Evolutionary conservation across 495 filamentous ascomycete species (phyloP).

Genomic region (Jackrogersella minutella): DNA sequence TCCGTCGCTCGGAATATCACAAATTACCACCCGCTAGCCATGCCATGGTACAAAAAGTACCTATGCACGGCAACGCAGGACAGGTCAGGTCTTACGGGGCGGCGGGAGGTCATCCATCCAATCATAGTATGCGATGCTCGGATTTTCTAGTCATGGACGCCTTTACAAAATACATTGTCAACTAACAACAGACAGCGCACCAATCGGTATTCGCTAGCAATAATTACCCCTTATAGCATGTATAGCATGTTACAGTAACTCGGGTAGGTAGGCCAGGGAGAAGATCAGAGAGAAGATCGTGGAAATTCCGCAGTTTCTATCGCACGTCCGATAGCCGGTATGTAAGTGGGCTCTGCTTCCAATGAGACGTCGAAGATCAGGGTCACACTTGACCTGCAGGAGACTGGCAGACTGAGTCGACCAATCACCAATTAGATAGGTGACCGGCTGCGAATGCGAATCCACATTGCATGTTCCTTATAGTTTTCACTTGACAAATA

Average conservation of each 20-base stretch:
- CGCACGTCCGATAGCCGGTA: conserved; percentile 34
- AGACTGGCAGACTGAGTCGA: not conserved
- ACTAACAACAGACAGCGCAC: conserved; percentile 13
- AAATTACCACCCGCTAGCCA: conserved; percentile 7
- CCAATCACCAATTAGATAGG: conserved; percentile 19
- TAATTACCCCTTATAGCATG: conserved; percentile 21
- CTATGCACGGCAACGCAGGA: conserved; percentile 24
- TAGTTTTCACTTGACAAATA: conserved; percentile 14
- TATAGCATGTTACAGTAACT: conserved; percentile 2
- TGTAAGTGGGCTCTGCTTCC: conserved; percentile 21
- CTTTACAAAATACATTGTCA: conserved; percentile 1
- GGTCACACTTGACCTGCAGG: conserved; percentile 33
- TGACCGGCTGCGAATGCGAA: not conserved
- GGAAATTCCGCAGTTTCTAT: conserved; percentile 32
- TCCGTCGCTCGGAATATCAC: conserved; percentile 14
- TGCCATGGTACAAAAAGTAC: not conserved
- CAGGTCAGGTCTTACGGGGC: conserved; percentile 16
- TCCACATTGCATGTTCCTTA: conserved; percentile 19
- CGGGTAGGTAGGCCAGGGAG: conserved; percentile 1
- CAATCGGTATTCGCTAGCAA: conserved; percentile 19
- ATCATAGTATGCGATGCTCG: conserved; percentile 13
- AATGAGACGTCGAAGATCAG: conserved; percentile 18
- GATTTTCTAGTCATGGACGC: conserved; percentile 4
- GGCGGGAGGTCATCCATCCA: conserved; percentile 29
- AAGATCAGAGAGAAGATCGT: conserved; percentile 28